A percentile compares a stretch with the other conserved stretches of the same genome.
These are phyloP conservation scores for Lippia alba DNA, from an alignment of 305 asterid species.

Conservation along the genomic window DNA sequence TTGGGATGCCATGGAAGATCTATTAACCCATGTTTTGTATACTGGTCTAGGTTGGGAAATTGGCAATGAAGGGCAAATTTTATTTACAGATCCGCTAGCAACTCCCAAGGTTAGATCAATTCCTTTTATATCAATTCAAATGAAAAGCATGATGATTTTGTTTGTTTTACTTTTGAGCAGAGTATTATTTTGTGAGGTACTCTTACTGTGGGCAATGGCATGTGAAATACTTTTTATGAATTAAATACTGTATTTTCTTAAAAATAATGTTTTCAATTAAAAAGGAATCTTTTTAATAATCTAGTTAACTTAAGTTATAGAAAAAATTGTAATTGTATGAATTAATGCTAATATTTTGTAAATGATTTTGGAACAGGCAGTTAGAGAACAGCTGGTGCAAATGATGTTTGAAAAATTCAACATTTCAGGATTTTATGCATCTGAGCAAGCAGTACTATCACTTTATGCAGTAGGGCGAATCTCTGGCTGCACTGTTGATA, in stretches of 20 bases:
- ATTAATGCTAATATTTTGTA: too few species aligned
- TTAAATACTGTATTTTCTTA: too few species aligned
- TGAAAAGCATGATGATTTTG: slow-evolving; percentile 14
- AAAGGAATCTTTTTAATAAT: too few species aligned
- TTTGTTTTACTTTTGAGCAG: slow-evolving; percentile 12
- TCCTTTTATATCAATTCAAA: slow-evolving; percentile 24
- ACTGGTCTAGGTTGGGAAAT: slow-evolving; percentile 88
- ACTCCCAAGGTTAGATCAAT: slow-evolving; percentile 77
- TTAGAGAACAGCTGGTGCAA: slow-evolving; percentile 91
- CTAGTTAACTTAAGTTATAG: too few species aligned
- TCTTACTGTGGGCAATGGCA: background rate
- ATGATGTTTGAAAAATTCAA: slow-evolving; percentile 96
- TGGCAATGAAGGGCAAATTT: slow-evolving; percentile 91
- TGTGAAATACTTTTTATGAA: too few species aligned
- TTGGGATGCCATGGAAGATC: slow-evolving; percentile 99
- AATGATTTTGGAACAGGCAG: slow-evolving; percentile 59
- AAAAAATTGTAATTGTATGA: too few species aligned
- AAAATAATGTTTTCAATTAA: too few species aligned
- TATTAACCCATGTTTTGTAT: slow-evolving; percentile 77
- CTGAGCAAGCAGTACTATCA: slow-evolving; percentile 94
- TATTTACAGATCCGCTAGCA: slow-evolving; percentile 91
- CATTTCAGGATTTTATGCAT: slow-evolving; percentile 88
- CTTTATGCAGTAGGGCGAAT: slow-evolving; percentile 98
- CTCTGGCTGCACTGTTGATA: slow-evolving; percentile 94
- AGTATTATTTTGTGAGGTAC: slow-evolving; percentile 21